phyloP scores from a whole-genome alignment of 176 grass and related monocot species.

The Carex parvula region DNA sequence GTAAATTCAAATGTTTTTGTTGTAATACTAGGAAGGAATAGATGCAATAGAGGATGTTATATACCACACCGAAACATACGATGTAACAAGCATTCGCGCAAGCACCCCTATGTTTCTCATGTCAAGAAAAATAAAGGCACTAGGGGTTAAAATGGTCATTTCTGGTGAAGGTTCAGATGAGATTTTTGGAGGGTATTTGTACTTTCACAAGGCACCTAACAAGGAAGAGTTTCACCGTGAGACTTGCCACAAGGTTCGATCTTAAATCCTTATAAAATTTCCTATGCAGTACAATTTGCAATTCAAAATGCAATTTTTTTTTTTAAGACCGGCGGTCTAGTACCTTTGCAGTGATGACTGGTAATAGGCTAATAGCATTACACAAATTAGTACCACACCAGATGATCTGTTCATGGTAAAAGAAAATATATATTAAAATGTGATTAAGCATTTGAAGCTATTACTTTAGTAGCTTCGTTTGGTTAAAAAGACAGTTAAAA shows the following conservation, averaged over 20 bases:
- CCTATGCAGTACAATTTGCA: background rate
- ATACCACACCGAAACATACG: conserved; percentile 77
- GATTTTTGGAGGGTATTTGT: conserved; percentile 79
- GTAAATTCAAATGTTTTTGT: background rate
- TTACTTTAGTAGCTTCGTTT: too few species aligned
- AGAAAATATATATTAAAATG: too few species aligned
- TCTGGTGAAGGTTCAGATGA: conserved; percentile 83
- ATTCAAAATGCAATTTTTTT: background rate
- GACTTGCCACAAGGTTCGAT: conserved; percentile 57
- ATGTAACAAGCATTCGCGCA: conserved; percentile 65
- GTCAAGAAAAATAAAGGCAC: conserved; percentile 81
- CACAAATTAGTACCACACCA: background rate
- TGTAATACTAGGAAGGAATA: conserved; percentile 47
- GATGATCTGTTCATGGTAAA: too few species aligned
- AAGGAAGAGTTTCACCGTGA: conserved; percentile 76
- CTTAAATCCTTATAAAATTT: background rate
- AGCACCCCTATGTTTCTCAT: conserved; percentile 97
- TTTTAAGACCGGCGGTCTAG: too few species aligned
- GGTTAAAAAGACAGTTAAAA: too few species aligned
- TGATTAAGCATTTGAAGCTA: too few species aligned
- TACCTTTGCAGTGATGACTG: background rate
- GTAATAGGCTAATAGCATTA: background rate
- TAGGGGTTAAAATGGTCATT: conserved; percentile 93
- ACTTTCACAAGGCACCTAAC: conserved; percentile 87
- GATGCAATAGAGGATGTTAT: conserved; percentile 80